phyloP scores from a whole-genome alignment of 108 stramenopile genomes.

The Cylindrotheca fusiformis region DNA sequence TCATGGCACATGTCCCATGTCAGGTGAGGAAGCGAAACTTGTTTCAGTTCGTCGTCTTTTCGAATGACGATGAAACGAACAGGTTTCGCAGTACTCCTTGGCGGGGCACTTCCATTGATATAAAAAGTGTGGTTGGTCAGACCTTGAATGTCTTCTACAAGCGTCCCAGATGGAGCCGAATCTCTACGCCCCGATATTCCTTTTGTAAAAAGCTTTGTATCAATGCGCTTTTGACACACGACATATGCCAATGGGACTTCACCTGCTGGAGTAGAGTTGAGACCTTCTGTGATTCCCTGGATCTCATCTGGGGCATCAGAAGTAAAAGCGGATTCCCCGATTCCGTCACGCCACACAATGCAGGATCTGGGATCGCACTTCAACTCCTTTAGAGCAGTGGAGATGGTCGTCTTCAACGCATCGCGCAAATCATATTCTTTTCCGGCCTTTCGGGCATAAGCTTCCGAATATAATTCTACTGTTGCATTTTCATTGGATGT shows the following conservation, averaged over 20 bases:
- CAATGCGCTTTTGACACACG: conserved; percentile 67
- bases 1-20: conserved; percentile 63
- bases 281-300: conserved; percentile 37
- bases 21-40: conserved; percentile 36
- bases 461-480: conserved; percentile 51
- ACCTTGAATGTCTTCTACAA: conserved; percentile 53
- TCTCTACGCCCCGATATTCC: conserved; percentile 32
- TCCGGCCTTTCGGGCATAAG: conserved; percentile 43
- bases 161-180: conserved; percentile 49
- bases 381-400: conserved; percentile 43
- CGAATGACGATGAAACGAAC: conserved; percentile 50
- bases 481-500: conserved; percentile 5
- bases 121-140: conserved; percentile 55
- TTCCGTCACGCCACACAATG: conserved; percentile 69
- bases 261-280: conserved; percentile 19
- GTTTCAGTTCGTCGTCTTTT: conserved; percentile 32
- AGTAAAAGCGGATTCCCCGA: conserved; percentile 52
- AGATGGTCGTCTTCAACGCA: conserved; percentile 39
- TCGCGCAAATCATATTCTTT: conserved; percentile 53
- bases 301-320: conserved; percentile 52
- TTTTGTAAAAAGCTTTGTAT: conserved; percentile 50
- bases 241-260: conserved; percentile 46
- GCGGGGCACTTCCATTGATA: conserved; percentile 62
- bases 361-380: conserved; percentile 50
- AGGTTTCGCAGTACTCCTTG: conserved; percentile 61